Evolutionary conservation across 768 basidiomycete genomes (phyloP), one percentile per base, ranked within the genome.

Genomic region (Calocybe indica): DNA sequence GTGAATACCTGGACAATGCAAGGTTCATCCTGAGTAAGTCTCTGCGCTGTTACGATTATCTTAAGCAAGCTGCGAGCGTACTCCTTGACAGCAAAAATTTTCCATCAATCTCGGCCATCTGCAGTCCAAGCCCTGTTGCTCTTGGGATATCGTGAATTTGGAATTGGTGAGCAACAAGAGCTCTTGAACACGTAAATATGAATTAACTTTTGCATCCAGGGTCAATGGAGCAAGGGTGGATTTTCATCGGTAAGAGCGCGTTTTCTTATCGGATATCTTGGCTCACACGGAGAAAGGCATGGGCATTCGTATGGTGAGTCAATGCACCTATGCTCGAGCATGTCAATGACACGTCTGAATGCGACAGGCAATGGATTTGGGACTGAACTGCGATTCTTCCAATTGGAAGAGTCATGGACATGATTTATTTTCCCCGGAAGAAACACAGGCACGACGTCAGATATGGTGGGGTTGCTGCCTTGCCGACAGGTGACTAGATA

Each of bases 171-270:
- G 58, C 22, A 37, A 31, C 11, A n/a, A 15, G 6, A 11, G 32
- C 30, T 30, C 9, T 22, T 30, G 7, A 39, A 32, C 10, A 11
- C 28, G 10, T 5, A 33, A 34, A 50, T 35, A 8, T 22, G 15
- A 37, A 8, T 43, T 6, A n/a, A 12, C 14, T 34, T 6, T 49
- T 49, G 41, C 30, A 6, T 35, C 13, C 40, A 70, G 74, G 88
- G 57, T 73, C 67, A 10, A 89, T 90, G 85, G 85, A 88, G 51
- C 83, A 88, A 59, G 88, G 85, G 1, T 94, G 92, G 92, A 72
- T 89, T 40, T 88, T 85, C 57, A 80, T 84, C 52, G 87, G 87
- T 83, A 48, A 39, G 63, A 48, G 40, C 22, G 6, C 45, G 43
- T 44, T 43, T 49, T 49, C 11, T n/a, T 44, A 34, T 49, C 15